Base-by-base conservation (phyloP, 2,329 filamentous ascomycete species). In the Rhexocercosporidium sp. region DNA sequence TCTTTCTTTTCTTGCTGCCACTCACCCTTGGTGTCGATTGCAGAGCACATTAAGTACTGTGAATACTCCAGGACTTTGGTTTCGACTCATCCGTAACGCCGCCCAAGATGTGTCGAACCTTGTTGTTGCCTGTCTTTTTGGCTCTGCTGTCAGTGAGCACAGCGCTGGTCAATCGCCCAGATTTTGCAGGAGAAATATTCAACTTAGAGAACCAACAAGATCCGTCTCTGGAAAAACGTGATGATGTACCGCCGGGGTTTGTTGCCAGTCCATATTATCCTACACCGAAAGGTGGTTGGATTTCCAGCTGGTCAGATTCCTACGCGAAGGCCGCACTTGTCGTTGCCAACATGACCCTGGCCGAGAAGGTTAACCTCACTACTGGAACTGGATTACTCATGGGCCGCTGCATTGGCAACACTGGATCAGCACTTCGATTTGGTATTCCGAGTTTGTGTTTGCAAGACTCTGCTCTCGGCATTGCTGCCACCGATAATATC, bases 351-450 rank as follows among this genome's bases (percentile, higher is more conserved):
- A 92, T 95, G 91, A 94, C 91, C 0, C 79, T 95, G 65, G 91
- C 91, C 1, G 92, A 94, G 77, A 95, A 94, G 80, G 89, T 90
- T 3, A 94, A 94, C 75, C 84, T 94, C 61, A 93, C 91, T 0
- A 86, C 86, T 1, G 92, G 92, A 3, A 90, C 86, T 1, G 91
- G 91, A 1, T 84, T 90, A 49, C 90, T 84, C 70, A 94, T 93
- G 91, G 69, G 86, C 34, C 88, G 83, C 31, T 96, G 92, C 71
- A 89, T 90, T 25, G 92, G 92, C 46, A 93, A 95, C 74, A 91
- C 91, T 0, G 91, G 92, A 12, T 92, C 90, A 66, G 91, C 89
- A 1, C 77, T 81, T 18, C 86, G 92, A 7, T 84, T 94, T 18
- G 90, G 90, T 1, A 90, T 95, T 68, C 90, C 91, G 1, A 87